These are phyloP conservation scores for Cryptomeria japonica DNA, from an alignment of 75 land plant species.

Conservation along the genomic window DNA sequence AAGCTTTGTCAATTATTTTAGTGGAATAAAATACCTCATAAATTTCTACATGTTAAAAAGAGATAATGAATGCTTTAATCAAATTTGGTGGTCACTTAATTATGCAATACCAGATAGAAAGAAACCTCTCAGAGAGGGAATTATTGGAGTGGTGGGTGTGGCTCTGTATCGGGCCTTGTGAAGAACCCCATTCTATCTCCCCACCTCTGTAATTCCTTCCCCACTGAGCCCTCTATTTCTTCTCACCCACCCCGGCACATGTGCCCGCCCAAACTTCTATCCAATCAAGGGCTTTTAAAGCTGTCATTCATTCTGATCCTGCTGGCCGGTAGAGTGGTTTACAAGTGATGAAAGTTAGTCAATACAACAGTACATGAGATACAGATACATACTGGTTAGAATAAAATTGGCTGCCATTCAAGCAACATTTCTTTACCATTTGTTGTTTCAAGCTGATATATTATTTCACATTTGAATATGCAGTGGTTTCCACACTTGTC, in stretches of 20 bases:
- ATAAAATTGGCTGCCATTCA: neutral
- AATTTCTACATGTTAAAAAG: neutral
- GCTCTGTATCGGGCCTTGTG: too few species aligned
- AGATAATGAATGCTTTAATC: neutral
- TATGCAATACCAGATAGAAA: neutral
- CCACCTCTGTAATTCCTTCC: too few species aligned
- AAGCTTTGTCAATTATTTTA: neutral
- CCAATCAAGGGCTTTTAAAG: too few species aligned
- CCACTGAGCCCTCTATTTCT: too few species aligned
- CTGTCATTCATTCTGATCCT: too few species aligned
- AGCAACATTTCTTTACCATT: neutral
- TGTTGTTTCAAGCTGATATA: conserved; percentile 16
- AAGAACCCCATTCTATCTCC: too few species aligned
- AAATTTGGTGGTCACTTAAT: neutral
- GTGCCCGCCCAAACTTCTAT: too few species aligned
- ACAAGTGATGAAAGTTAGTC: neutral
- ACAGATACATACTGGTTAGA: neutral
- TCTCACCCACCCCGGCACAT: too few species aligned
- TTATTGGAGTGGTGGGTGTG: too few species aligned
- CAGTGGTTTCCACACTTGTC: conserved; percentile 78
- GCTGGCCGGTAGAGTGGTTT: neutral
- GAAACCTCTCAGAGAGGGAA: neutral
- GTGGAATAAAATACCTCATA: neutral
- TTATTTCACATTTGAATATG: conserved; percentile 22
- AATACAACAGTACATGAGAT: neutral